A percentile compares a stretch with the other conserved stretches of the same genome.
Evolutionary conservation across 106 monocot genomes (phyloP).

Genomic region (Alisma plantagoaquatica): DNA sequence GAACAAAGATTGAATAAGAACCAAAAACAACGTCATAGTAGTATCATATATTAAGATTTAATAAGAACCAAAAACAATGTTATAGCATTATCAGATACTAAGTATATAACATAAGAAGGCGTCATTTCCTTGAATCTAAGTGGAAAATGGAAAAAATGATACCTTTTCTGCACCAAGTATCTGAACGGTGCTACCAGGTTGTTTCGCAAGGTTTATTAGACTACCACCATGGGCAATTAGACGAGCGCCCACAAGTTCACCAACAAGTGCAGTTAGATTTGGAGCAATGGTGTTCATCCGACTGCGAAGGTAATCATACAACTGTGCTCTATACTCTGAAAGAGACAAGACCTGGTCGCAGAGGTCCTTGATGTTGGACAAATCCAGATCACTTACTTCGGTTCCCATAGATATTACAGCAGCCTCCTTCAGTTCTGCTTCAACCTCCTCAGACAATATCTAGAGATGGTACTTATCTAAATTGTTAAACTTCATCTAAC

Average conservation of each 20-base stretch:
- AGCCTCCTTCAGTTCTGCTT: slow-evolving; percentile 51
- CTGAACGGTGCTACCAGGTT: slow-evolving; percentile 6
- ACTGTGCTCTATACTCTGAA: slow-evolving; percentile 62
- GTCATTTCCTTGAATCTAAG: too few species aligned
- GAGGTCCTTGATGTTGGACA: slow-evolving; percentile 50
- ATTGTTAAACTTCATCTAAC: too few species aligned
- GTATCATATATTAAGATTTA: too few species aligned
- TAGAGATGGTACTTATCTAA: slow-evolving; percentile 11
- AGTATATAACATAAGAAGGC: too few species aligned
- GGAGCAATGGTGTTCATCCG: slow-evolving; percentile 39
- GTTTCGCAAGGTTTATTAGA: slow-evolving; percentile 4
- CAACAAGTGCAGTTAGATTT: slow-evolving; percentile 8
- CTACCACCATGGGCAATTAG: slow-evolving; percentile 10
- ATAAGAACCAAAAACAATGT: too few species aligned
- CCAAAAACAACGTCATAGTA: too few species aligned
- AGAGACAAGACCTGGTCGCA: slow-evolving; percentile 74
- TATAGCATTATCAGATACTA: too few species aligned
- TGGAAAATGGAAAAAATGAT: too few species aligned
- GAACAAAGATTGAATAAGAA: too few species aligned
- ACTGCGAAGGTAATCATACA: slow-evolving; percentile 66
- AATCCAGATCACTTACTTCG: slow-evolving; percentile 65
- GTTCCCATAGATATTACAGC: slow-evolving; percentile 77
- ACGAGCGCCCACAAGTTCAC: slow-evolving; percentile 12
- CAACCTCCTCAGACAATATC: slow-evolving; percentile 51
- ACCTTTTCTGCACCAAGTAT: slow-evolving; percentile 10